phyloP scores from a whole-genome alignment of 495 filamentous ascomycete species.

The Neurospora tetrasperma region DNA sequence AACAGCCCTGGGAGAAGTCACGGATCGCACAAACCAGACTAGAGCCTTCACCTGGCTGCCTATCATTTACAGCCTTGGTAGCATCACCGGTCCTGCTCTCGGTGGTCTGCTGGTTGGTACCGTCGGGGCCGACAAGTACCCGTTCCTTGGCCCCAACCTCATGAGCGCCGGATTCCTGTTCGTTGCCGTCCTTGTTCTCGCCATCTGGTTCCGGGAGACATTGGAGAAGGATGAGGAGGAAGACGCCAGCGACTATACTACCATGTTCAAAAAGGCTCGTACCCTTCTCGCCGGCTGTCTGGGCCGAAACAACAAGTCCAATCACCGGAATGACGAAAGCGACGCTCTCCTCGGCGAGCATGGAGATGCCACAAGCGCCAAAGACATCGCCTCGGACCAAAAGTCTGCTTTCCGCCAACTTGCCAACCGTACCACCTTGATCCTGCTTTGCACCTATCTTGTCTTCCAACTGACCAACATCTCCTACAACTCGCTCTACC shows the following conservation, averaged over 20 bases:
- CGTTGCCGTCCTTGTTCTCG: conserved; percentile 60
- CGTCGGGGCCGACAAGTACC: conserved; percentile 46
- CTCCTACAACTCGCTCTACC: conserved; percentile 82
- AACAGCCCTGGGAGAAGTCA: conserved; percentile 90
- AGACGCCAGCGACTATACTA: conserved; percentile 1
- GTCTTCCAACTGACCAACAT: conserved; percentile 86
- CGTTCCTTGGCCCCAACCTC: conserved; percentile 79
- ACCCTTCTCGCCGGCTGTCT: conserved; percentile 4
- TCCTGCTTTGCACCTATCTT: conserved; percentile 71
- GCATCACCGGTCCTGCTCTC: conserved; percentile 81
- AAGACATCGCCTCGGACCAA: conserved; percentile 22
- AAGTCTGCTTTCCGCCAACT: conserved; percentile 40
- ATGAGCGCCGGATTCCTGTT: conserved; percentile 59
- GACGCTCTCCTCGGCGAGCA: conserved; percentile 17
- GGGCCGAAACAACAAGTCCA: conserved; percentile 9
- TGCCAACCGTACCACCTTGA: conserved; percentile 67
- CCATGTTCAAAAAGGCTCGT: conserved; percentile 6
- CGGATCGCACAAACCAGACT: conserved; percentile 87
- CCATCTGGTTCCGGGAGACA: conserved; percentile 80
- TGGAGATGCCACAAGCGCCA: conserved; percentile 19
- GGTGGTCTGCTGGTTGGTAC: conserved; percentile 71
- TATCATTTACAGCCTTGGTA: conserved; percentile 84
- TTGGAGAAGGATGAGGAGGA: conserved; percentile 54
- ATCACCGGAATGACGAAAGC: conserved; percentile 29
- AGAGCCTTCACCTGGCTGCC: conserved; percentile 87